Evolutionary conservation across 306 rosid genomes (phyloP).

Genomic region (Hippophae rhamnoides): DNA sequence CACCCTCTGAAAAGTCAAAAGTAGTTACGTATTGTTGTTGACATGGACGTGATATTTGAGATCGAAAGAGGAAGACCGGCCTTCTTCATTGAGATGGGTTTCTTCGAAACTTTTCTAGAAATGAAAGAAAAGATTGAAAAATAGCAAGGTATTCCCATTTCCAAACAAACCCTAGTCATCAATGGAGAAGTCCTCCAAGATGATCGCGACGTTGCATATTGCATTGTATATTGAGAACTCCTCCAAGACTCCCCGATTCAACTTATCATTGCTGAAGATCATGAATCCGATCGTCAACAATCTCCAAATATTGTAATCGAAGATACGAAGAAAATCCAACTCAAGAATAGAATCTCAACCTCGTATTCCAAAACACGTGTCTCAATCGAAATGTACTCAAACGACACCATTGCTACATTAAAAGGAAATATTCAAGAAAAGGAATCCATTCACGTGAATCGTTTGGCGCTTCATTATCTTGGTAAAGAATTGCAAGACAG

Average conservation of each 20-base stretch:
- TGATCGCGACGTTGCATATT: constrained; percentile 26
- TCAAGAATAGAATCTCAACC: constrained; percentile 26
- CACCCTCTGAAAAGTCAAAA: no score
- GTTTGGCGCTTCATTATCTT: constrained; percentile 18
- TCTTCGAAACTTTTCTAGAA: constrained; percentile 49
- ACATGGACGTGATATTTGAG: constrained; percentile 57
- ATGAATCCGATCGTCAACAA: neutral
- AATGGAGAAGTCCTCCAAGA: constrained; percentile 55
- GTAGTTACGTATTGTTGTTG: no score
- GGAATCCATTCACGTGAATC: constrained; percentile 17
- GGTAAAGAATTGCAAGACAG: constrained; percentile 35
- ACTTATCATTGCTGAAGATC: constrained; percentile 24
- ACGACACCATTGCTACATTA: constrained; percentile 33
- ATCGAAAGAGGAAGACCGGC: constrained; percentile 25
- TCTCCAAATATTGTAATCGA: neutral
- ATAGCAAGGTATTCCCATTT: constrained; percentile 46
- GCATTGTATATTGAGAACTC: constrained; percentile 23
- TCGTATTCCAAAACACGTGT: constrained; percentile 17
- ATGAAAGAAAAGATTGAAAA: constrained; percentile 70
- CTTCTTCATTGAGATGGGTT: constrained; percentile 61
- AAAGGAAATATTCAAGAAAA: constrained; percentile 45
- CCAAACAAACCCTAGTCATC: constrained; percentile 58
- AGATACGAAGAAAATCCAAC: constrained; percentile 12
- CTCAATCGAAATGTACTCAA: constrained; percentile 30
- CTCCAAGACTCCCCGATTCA: constrained; percentile 41